Base-by-base conservation (phyloP, 345 rosid species). In the Geranium brycei region DNA sequence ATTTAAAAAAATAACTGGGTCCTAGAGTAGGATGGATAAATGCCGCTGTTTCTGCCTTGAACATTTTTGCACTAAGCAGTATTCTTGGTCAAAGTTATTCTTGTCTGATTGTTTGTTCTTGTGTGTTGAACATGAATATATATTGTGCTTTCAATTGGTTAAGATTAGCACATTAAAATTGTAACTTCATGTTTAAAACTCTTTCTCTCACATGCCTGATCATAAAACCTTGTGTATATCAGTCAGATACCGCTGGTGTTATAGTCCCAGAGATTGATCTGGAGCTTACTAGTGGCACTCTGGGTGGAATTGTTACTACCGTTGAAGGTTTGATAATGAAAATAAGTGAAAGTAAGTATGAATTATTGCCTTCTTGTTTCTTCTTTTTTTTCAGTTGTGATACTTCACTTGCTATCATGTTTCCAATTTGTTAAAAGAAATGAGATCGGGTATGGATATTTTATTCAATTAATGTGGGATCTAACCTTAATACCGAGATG, bases 231-330 rank as follows among this genome's bases (percentile, higher is more conserved):
- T 35, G 41, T 35, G 41, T 7, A 35, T 35, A 35, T 62, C 83
- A 92, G 95, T 92, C 98, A 10, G 96, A 92, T 79, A 84, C 95
- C 58, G 95, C 95, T 12, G 73, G 91, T 65, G 87, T 92, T 51
- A 72, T 17, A 66, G 75, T 92, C 62, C 96, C 96, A 35, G 95
- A 89, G 79, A 87, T 92, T 59, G 98, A 87, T 57, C 78, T 92
- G 83, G 95, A 89, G 81, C 79, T 92, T 68, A 82, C 75, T 1
- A 83, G 96, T 79, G 98, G 95, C 59, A 87, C 98, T 31, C 77
- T 89, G 53, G 98, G 98, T 65, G 98, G 95, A 69, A 19, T 87
- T 59, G 95, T 89, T 53, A 89, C 97, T 57, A 92, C 98, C 18
- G 97, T 92, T 51, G 97, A 92, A 75, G 98, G 97, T 17, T 78